Base-by-base conservation (phyloP, 805 yeast genomes). In the Hagleromyces aurorensis region DNA sequence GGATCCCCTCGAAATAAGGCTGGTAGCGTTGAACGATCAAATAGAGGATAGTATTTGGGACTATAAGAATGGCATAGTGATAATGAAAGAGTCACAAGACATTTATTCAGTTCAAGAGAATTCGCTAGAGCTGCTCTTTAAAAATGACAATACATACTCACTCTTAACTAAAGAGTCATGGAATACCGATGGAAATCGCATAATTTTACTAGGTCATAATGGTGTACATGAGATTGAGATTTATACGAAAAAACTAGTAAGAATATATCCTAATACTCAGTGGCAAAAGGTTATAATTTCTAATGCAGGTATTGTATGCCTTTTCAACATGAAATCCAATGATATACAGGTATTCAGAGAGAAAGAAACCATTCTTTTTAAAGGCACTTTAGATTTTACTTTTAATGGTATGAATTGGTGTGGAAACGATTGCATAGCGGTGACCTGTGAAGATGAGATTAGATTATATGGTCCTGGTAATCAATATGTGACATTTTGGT, bases 381-480 rank as follows among this genome's bases (percentile, higher is more conserved):
- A 53, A 16, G 34, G 43, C 21, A 29, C 34, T 1, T 24, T 58
- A 6, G 55, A 54, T 4, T 38, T 44, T 4, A 36, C 43, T 0
- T 75, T 79, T 0, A 52, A 46, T 23, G 66, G 68, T 36, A 57
- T 82, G 12, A 67, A 65, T 34, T 91, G 96, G 97, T 79, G 95
- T 50, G 84, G 89, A 0, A 74, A 78, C 41, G 94, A 85, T 55
- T 84, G 91, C 0, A 74, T 87, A 1, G 75, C 77, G 0, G 48
- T 78, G 8, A 32, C 41, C 1, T 58, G 73, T n/a, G 60, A 67
- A 3, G 89, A 79, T 41, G 85, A 79, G 30, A 44, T 85, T 16
- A 69, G 69, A 36, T 50, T 87, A 10, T 65, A 78, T 19, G 94
- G 93, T 0, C 89, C 94, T 0, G 70, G 74, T 7, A 75, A 38